Evolutionary conservation across 2,329 filamentous ascomycete genomes (phyloP).

Genomic region (Chaetomiaceae sp.): DNA sequence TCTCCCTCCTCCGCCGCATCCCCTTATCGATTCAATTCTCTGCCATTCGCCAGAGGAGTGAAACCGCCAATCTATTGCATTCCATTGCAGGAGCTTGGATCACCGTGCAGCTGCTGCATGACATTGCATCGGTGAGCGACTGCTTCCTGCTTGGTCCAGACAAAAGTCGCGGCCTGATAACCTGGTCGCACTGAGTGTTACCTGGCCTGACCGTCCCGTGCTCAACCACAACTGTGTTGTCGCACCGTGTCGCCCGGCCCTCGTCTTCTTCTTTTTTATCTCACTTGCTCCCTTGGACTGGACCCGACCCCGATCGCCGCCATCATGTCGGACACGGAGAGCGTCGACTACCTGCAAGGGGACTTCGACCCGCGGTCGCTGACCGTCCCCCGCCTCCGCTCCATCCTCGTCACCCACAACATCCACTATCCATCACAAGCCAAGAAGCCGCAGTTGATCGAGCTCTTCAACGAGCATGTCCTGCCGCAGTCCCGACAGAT

Average conservation of each 20-base stretch:
- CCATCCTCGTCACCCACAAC: constrained; percentile 85
- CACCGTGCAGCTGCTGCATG: not conserved
- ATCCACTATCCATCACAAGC: constrained; percentile 80
- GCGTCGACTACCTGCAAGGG: constrained; percentile 74
- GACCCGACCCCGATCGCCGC: constrained; percentile 14
- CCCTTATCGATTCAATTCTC: constrained; percentile 11
- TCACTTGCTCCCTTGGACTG: not conserved
- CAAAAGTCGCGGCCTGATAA: no score
- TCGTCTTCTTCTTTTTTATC: not conserved
- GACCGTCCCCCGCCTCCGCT: constrained; percentile 83
- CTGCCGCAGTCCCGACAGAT: constrained; percentile 74
- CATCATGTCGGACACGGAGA: constrained; percentile 64
- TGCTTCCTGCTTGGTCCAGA: no score
- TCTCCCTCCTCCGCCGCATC: not conserved
- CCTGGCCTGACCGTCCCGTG: not conserved
- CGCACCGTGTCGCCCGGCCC: not conserved
- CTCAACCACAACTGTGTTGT: no score
- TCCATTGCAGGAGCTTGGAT: not conserved
- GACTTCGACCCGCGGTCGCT: constrained; percentile 80
- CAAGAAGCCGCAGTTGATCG: constrained; percentile 85
- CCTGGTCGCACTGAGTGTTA: not conserved
- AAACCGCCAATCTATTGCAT: not conserved
- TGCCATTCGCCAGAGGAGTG: no score
- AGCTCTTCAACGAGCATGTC: constrained; percentile 75
- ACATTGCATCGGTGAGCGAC: not conserved